These are phyloP conservation scores for Camelina sativa DNA, from an alignment of 345 rosid species.

Conservation along the genomic window DNA sequence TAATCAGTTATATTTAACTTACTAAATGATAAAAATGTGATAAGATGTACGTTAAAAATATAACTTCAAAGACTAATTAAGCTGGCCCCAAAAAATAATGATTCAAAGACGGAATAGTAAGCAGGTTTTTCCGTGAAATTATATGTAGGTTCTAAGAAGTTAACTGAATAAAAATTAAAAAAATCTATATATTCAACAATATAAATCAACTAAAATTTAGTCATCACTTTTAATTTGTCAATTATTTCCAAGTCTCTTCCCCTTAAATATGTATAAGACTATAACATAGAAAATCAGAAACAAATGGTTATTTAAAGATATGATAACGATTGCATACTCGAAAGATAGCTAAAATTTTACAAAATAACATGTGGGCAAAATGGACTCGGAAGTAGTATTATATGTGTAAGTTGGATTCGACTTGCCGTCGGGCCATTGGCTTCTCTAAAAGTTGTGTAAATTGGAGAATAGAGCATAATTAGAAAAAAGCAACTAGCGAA, in stretches of 20 bases:
- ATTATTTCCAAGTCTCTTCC: too few relatives aligned
- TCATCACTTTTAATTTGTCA: too few relatives aligned
- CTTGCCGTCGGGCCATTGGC: slow-evolving; percentile 28
- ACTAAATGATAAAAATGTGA: neutral
- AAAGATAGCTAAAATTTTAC: neutral
- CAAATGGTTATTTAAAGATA: neutral
- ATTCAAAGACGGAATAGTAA: neutral
- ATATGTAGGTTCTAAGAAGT: neutral
- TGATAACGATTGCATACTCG: too few relatives aligned
- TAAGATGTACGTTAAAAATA: neutral
- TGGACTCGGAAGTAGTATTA: slow-evolving; percentile 4
- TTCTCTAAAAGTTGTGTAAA: slow-evolving; percentile 14
- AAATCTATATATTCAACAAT: too few relatives aligned
- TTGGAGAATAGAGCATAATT: slow-evolving; percentile 31
- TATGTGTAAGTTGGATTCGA: slow-evolving; percentile 35
- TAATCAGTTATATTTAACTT: neutral
- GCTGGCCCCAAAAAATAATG: neutral
- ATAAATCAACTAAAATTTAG: too few relatives aligned
- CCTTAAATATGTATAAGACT: too few relatives aligned
- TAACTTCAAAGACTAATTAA: neutral
- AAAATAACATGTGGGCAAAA: slow-evolving; percentile 9
- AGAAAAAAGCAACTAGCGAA: slow-evolving; percentile 9
- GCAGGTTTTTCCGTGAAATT: neutral
- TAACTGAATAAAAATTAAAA: neutral
- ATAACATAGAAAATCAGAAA: too few relatives aligned